A percentile compares a stretch with the other conserved stretches of the same genome.
Evolutionary conservation across 805 yeast species (phyloP).

Genomic region (Candida ascalaphidarum): DNA sequence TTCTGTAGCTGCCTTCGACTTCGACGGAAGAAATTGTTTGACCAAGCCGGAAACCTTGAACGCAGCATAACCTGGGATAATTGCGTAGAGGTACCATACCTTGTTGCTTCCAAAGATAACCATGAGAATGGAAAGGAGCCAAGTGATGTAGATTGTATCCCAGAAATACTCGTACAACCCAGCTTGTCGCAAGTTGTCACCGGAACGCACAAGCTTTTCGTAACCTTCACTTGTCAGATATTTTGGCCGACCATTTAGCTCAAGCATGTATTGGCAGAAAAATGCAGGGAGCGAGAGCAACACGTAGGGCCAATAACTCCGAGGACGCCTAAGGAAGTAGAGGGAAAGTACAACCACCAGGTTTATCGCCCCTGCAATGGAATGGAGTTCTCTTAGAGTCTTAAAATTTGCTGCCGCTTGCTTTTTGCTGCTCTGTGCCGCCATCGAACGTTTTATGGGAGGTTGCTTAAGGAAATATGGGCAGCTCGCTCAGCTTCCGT

Average conservation of each 20-base stretch:
- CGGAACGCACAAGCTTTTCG: slow-evolving; percentile 38
- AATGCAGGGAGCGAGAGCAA: slow-evolving; percentile 28
- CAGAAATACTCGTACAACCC: slow-evolving; percentile 71
- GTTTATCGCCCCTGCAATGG: slow-evolving; percentile 14
- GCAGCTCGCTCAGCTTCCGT: too few relatives aligned
- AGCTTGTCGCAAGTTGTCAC: slow-evolving; percentile 50
- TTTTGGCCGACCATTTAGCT: slow-evolving; percentile 52
- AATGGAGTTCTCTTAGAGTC: slow-evolving; percentile 31
- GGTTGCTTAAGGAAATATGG: too few relatives aligned
- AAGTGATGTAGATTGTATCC: slow-evolving; percentile 60
- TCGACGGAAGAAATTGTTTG: slow-evolving; percentile 5
- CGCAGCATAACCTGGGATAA: slow-evolving; percentile 44
- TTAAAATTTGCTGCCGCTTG: slow-evolving; percentile 34
- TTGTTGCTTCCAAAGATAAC: slow-evolving; percentile 45
- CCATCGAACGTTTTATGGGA: slow-evolving; percentile 39
- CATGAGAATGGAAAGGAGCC: slow-evolving; percentile 48
- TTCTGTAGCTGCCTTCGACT: slow-evolving; percentile 1
- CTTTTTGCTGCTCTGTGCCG: slow-evolving; percentile 49
- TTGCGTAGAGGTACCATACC: slow-evolving; percentile 49
- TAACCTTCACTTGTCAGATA: slow-evolving; percentile 28
- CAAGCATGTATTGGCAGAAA: slow-evolving; percentile 44
- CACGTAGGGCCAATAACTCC: slow-evolving; percentile 13
- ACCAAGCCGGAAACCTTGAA: slow-evolving; percentile 38
- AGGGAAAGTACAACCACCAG: slow-evolving; percentile 5
- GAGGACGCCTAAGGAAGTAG: slow-evolving; percentile 6